Evolutionary conservation across 2,329 filamentous ascomycete genomes (phyloP).

Genomic region (Cordyceps javanica): DNA sequence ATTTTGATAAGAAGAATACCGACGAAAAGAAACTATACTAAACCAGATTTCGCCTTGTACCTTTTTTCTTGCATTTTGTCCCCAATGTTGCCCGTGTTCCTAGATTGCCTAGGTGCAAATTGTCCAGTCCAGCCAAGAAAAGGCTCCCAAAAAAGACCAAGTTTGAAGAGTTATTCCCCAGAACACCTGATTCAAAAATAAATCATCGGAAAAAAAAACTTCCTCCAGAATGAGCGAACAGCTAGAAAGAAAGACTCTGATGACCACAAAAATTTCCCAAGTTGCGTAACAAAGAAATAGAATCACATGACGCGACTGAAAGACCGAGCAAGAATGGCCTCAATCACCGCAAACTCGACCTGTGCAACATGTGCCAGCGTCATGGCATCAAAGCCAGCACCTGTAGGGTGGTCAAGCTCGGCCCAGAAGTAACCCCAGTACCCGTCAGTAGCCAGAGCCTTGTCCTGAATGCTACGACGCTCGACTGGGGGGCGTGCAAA

Average conservation of each 20-base stretch:
- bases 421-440: slow-evolving; percentile 50
- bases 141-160: not conserved
- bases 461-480: slow-evolving; percentile 31
- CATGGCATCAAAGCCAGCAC: slow-evolving; percentile 39
- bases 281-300: not conserved
- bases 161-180: not conserved
- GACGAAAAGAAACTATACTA: not conserved
- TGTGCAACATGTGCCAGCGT: slow-evolving; percentile 40
- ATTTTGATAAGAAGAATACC: not conserved
- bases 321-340: slow-evolving; percentile 41
- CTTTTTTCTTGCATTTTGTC: not conserved
- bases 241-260: not conserved
- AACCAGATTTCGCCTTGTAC: not conserved
- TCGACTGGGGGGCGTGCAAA: slow-evolving; percentile 34
- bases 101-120: not conserved
- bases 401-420: slow-evolving; percentile 37
- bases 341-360: slow-evolving; percentile 43
- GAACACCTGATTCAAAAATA: slow-evolving; percentile 6
- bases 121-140: not conserved
- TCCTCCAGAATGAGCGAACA: not conserved
- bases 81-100: not conserved
- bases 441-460: slow-evolving; percentile 28
- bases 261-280: not conserved
- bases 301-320: slow-evolving; percentile 18
- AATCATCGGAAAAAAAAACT: slow-evolving; percentile 1